Evolutionary conservation across 495 filamentous ascomycete genomes (phyloP).

Genomic region (Aspergillus leporis): DNA sequence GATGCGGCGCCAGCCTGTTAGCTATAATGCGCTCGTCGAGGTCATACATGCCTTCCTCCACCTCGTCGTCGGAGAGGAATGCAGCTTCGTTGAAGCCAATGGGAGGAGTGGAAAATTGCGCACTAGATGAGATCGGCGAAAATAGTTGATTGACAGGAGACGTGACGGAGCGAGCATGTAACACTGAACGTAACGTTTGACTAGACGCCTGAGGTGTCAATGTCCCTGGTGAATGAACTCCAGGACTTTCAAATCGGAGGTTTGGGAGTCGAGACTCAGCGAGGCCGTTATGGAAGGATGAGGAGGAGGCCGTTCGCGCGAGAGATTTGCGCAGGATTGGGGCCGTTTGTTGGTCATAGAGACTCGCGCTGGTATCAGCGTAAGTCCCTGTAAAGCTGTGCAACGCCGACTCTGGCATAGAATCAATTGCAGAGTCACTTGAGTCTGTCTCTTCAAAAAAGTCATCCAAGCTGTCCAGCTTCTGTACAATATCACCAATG

Average conservation of each 20-base stretch:
- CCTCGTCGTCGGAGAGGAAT: constrained; percentile 59
- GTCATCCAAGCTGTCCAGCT: constrained; percentile 90
- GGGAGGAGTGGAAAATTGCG: constrained; percentile 27
- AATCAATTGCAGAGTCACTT: constrained; percentile 46
- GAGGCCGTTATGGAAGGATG: constrained; percentile 88
- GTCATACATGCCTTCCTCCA: constrained; percentile 50
- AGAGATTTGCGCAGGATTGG: constrained; percentile 87
- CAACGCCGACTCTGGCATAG: constrained; percentile 52
- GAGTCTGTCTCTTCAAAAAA: constrained; percentile 78
- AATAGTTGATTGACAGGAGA: constrained; percentile 63
- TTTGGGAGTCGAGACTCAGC: constrained; percentile 65
- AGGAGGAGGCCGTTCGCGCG: constrained; percentile 64
- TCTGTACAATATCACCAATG: constrained; percentile 82
- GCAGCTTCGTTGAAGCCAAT: constrained; percentile 43
- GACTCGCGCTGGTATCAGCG: constrained; percentile 75
- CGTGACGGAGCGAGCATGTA: constrained; percentile 73
- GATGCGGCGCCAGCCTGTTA: constrained; percentile 53
- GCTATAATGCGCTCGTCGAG: constrained; percentile 47
- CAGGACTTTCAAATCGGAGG: constrained; percentile 57
- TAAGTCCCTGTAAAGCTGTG: constrained; percentile 63
- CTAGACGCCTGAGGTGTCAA: constrained; percentile 24
- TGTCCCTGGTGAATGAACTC: constrained; percentile 55
- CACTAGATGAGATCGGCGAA: constrained; percentile 35
- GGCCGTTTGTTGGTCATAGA: constrained; percentile 92
- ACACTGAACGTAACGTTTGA: constrained; percentile 47